phyloP scores from a whole-genome alignment of 139 green algal genomes.

The Chlorella sp. region DNA sequence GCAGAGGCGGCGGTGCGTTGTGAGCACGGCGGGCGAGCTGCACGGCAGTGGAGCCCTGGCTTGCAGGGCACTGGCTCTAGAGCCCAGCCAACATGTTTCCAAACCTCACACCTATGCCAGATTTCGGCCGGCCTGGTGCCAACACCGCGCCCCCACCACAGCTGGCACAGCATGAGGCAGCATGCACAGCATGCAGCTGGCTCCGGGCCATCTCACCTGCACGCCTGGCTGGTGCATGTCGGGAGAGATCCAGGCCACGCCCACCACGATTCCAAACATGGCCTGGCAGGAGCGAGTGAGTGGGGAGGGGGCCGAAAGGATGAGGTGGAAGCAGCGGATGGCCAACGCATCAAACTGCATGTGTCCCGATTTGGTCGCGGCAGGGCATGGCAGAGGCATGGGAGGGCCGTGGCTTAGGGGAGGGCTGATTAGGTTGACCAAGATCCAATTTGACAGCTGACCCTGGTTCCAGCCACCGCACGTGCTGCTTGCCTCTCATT shows the following conservation, averaged over 20 bases:
- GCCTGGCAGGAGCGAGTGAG: background rate
- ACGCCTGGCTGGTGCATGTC: slow-evolving; percentile 21
- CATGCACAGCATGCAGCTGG: background rate
- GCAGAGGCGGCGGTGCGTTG: background rate
- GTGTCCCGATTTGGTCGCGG: too few species aligned
- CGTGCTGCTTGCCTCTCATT: too few species aligned
- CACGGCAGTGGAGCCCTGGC: background rate
- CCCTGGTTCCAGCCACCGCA: too few species aligned
- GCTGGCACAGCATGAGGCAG: background rate
- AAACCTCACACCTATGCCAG: too few species aligned
- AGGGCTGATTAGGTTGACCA: too few species aligned
- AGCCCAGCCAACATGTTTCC: background rate
- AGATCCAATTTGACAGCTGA: too few species aligned
- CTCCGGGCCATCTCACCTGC: background rate
- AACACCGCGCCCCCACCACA: background rate
- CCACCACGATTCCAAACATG: slow-evolving; percentile 44
- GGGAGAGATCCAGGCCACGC: slow-evolving; percentile 7
- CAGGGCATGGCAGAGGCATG: too few species aligned
- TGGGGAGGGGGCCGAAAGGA: background rate
- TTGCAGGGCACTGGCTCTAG: background rate
- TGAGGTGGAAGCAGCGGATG: background rate
- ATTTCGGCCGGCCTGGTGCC: background rate
- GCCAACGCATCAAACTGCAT: too few species aligned
- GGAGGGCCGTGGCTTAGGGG: too few species aligned
- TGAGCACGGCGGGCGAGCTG: background rate